Base-by-base conservation (phyloP, 2,329 filamentous ascomycete species). In the Pezicula rhizophila region DNA sequence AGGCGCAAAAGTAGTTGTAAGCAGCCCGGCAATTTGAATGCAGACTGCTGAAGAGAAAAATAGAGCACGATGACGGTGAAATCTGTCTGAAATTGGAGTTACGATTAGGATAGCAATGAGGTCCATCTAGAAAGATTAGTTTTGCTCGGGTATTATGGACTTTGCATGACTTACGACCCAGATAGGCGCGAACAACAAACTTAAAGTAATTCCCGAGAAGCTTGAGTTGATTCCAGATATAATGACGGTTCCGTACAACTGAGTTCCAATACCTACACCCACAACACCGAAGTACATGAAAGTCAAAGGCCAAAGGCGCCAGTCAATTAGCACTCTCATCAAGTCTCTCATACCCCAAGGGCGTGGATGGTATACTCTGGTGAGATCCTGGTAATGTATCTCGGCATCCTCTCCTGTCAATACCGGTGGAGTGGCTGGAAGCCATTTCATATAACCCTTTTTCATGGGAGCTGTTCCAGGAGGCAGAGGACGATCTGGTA, bases 211-310 rank as follows among this genome's bases (percentile, higher is more conserved):
- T 23, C 81, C 81, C 2, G 79, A 88, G 50, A 95, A 82, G 0
- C 70, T 70, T 0, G 87, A 80, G 62, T 91, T 82, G 61, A 93
- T 93, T 8, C 82, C 80, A 14, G 79, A 76, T 60, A 96, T 93
- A 59, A 96, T 95, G 56, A 95, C 81, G 2, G 85, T 92, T 28
- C 86, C 88, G 63, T 96, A 96, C 42, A 87, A 80, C 68, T 95
- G 89, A 1, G 89, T 90, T 40, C 89, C 90, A 53, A 95, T 95
- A 8, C 90, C 90, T 3, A 95, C 90, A 18, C 90, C 90, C 1
- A 96, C 90, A 3, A 96, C 90, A 17, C 90, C 90, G 69, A 96
- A 95, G 69, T 96, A 96, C 90, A 96, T 96, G 46, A 95, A 63
- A 1, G 85, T 77, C 56, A 96, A 68, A 1, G 90, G 90, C 86